phyloP scores from a whole-genome alignment of 371 early-diverging fungal species.

The Coemansia sp. region DNA sequence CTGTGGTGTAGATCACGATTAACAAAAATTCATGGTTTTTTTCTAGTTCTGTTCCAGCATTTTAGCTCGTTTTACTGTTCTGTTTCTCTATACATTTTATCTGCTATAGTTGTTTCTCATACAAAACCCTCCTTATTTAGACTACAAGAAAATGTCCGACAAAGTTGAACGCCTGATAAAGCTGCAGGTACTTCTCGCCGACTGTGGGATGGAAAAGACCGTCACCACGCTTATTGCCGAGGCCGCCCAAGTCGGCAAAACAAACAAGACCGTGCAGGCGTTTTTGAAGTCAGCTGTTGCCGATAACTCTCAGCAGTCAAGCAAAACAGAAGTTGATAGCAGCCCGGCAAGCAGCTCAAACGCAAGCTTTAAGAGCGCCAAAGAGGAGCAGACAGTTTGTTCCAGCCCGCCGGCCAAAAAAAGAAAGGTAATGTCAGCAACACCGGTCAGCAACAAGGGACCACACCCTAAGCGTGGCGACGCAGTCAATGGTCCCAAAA shows the following conservation, averaged over 20 bases:
- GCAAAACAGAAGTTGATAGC: too few species aligned
- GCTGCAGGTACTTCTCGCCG: conserved; percentile 27
- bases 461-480: conserved; percentile 21
- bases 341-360: conserved; percentile 8
- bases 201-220: conserved; percentile 32
- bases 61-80: neutral
- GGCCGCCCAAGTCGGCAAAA: conserved; percentile 34
- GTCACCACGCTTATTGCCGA: conserved; percentile 31
- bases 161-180: conserved; percentile 13
- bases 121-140: neutral
- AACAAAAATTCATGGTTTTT: neutral
- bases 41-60: neutral
- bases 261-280: conserved; percentile 18
- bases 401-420: neutral
- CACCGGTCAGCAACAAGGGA: conserved; percentile 19
- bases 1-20: neutral
- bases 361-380: conserved; percentile 16
- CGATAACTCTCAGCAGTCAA: neutral
- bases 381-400: neutral
- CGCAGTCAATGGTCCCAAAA: conserved; percentile 53
- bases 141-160: conserved; percentile 10
- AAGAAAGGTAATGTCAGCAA: neutral
- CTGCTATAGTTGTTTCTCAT: too few species aligned
- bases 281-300: conserved; percentile 39
- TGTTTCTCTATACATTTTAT: neutral